These are phyloP conservation scores for Asterochloris erici DNA, from an alignment of 139 green algal species.

Conservation along the genomic window DNA sequence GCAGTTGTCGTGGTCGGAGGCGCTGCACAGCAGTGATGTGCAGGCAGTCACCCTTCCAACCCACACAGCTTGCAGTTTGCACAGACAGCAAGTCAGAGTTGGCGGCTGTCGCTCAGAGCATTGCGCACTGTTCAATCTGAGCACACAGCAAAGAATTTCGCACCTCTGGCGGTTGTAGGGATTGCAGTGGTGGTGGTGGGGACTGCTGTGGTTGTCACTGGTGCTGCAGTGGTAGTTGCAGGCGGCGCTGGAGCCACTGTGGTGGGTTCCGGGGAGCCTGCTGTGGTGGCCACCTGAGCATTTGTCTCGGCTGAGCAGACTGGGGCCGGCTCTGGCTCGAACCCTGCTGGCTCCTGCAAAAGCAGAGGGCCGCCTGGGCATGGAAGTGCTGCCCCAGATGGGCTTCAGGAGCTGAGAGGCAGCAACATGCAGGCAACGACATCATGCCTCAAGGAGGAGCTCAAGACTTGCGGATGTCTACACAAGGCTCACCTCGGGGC, in stretches of 20 bases:
- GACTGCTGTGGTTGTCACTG: background rate
- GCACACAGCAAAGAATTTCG: background rate
- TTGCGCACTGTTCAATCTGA: too few relatives aligned
- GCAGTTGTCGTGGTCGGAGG: background rate
- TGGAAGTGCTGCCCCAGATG: background rate
- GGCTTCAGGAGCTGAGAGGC: background rate
- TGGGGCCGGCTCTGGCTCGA: background rate
- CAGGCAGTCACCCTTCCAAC: too few relatives aligned
- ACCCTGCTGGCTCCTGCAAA: background rate
- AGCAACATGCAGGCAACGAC: background rate
- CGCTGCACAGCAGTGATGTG: background rate
- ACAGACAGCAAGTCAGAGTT: too few relatives aligned
- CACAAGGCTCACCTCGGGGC: conserved; percentile 2
- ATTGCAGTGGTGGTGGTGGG: background rate
- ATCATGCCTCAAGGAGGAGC: background rate
- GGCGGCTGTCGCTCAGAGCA: background rate
- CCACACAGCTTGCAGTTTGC: too few relatives aligned
- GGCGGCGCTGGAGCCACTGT: too few relatives aligned
- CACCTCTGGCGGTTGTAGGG: background rate
- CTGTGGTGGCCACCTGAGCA: too few relatives aligned
- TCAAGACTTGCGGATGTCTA: too few relatives aligned
- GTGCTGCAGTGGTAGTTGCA: too few relatives aligned
- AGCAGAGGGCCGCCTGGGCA: background rate
- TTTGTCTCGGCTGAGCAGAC: background rate
- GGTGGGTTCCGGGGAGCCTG: too few relatives aligned